phyloP scores from a whole-genome alignment of 1,284 basidiomycete genomes.

The Ceratobasidium sp. region DNA sequence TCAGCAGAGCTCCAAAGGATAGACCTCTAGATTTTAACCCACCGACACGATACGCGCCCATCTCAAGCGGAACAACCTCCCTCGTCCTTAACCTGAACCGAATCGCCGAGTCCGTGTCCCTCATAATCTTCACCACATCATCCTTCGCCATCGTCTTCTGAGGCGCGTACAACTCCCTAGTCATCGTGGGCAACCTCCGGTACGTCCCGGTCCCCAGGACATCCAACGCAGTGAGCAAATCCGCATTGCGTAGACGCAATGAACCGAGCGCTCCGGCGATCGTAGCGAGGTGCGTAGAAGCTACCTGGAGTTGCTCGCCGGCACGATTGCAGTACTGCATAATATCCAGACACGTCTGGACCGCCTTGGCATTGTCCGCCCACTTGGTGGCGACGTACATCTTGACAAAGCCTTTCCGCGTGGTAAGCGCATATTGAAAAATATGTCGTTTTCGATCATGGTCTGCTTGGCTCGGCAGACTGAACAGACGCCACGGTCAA shows the following conservation, averaged over 20 bases:
- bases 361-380: conserved; percentile 80
- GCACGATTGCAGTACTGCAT: conserved; percentile 40
- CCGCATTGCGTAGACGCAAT: conserved; percentile 84
- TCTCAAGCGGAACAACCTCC: conserved; percentile 79
- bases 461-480: conserved; percentile 86
- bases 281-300: conserved; percentile 50
- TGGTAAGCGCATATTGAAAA: conserved; percentile 87
- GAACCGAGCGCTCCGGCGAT: conserved; percentile 74
- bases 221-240: conserved; percentile 87
- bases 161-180: conserved; percentile 77
- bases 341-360: conserved; percentile 63
- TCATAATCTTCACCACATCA: conserved; percentile 72
- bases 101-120: conserved; percentile 78
- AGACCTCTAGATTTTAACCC: conserved; percentile 51
- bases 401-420: conserved; percentile 90
- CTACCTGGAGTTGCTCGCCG: conserved; percentile 26
- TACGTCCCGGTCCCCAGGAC: conserved; percentile 87
- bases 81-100: conserved; percentile 77
- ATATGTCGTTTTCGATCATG: conserved; percentile 81
- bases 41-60: conserved; percentile 78
- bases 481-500: conserved; percentile 53
- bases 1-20: neutral
- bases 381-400: conserved; percentile 86
- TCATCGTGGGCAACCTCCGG: conserved; percentile 76
- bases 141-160: conserved; percentile 73